These are phyloP conservation scores for Mortierella sp. DNA, from an alignment of 371 early-diverging fungal genomes.

Conservation along the genomic window DNA sequence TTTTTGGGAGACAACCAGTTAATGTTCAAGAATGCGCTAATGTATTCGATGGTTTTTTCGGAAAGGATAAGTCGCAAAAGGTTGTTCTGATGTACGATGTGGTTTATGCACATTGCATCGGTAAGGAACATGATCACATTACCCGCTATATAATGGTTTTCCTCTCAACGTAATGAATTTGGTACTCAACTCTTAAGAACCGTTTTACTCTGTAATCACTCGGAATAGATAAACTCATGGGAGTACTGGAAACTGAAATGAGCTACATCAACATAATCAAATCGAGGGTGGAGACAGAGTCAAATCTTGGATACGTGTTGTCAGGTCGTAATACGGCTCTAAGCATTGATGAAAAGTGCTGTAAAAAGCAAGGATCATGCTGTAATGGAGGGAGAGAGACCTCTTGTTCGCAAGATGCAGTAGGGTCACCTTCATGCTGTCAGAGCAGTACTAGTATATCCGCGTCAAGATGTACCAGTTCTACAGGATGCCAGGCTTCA, in stretches of 20 bases:
- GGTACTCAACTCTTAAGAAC: too few species aligned
- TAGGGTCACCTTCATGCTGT: constrained; percentile 17
- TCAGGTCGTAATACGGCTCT: constrained; percentile 9
- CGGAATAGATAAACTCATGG: constrained; percentile 28
- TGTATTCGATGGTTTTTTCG: constrained; percentile 60
- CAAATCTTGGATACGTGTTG: constrained; percentile 56
- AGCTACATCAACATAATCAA: constrained; percentile 59
- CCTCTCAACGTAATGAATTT: too few species aligned
- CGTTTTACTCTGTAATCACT: neutral
- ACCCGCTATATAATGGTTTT: too few species aligned
- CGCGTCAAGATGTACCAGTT: constrained; percentile 1
- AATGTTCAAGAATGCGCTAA: constrained; percentile 68
- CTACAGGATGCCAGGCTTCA: constrained; percentile 17
- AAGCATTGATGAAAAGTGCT: constrained; percentile 2
- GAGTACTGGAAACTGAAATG: constrained; percentile 20
- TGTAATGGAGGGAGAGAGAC: constrained; percentile 2
- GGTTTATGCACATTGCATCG: constrained; percentile 73
- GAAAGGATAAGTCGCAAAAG: constrained; percentile 55
- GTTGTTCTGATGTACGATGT: constrained; percentile 85
- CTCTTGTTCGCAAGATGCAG: neutral
- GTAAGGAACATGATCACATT: constrained; percentile 57
- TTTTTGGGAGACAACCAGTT: constrained; percentile 82
- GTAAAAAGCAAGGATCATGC: constrained; percentile 7
- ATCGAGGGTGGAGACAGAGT: constrained; percentile 66
- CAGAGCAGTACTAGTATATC: constrained; percentile 1